These are phyloP conservation scores for Fusarium sarcochroum DNA, from an alignment of 2,329 filamentous ascomycete species.

Conservation along the genomic window DNA sequence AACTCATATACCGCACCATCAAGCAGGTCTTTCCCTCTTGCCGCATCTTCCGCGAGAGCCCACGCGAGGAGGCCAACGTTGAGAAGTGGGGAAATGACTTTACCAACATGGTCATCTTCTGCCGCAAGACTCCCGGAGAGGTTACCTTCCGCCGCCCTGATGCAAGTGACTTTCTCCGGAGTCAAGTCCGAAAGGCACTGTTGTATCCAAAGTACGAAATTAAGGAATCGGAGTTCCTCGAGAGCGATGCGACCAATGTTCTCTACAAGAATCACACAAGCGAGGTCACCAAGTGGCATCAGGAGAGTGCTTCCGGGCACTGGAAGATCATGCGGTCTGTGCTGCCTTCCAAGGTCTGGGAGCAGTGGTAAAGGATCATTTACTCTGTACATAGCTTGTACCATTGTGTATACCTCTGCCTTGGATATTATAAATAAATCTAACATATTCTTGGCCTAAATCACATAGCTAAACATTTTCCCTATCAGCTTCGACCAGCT, in stretches of 20 bases:
- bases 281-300: constrained; percentile 79
- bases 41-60: constrained; percentile 87
- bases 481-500: neutral
- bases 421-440: constrained; percentile 14
- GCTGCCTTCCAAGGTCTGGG: constrained; percentile 84
- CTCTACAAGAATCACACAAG: constrained; percentile 75
- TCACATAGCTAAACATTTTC: constrained; percentile 1
- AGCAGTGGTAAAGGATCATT: constrained; percentile 73
- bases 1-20: constrained; percentile 87
- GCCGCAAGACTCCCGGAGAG: constrained; percentile 71
- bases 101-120: constrained; percentile 97
- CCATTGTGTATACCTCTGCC: constrained; percentile 14
- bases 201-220: constrained; percentile 82
- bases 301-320: constrained; percentile 83
- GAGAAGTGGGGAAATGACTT: constrained; percentile 75
- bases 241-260: constrained; percentile 63
- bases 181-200: constrained; percentile 77
- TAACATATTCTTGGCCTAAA: constrained; percentile 2
- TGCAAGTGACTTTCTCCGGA: constrained; percentile 78
- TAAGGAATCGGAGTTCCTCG: constrained; percentile 63
- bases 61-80: constrained; percentile 63
- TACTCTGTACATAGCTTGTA: constrained; percentile 6
- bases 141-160: constrained; percentile 77
- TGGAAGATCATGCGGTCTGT: constrained; percentile 94
- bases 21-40: constrained; percentile 87